Conservation (phyloP, 73 alveolate species). For the Paramecium tetraurelia region DNA sequence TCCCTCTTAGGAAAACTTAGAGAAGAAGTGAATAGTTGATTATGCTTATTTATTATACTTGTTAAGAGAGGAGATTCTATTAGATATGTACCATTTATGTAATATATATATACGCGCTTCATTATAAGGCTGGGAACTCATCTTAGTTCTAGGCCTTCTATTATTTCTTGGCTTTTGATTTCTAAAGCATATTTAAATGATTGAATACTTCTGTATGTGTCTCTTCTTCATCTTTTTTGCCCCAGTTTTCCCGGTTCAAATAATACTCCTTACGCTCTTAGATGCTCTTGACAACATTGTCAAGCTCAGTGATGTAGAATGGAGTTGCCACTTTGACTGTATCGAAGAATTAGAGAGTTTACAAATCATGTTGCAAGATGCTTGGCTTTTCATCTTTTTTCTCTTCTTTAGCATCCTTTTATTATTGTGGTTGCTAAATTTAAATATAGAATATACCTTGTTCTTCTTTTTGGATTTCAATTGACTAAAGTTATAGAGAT, state of each 20-base stretch:
- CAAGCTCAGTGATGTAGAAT: neutral
- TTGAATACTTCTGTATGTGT: neutral
- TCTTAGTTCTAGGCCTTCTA: conserved; percentile 25
- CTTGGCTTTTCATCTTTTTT: neutral
- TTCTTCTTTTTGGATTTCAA: neutral
- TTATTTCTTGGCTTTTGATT: neutral
- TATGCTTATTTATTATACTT: neutral
- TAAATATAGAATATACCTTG: neutral
- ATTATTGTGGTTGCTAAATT: neutral
- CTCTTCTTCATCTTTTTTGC: neutral
- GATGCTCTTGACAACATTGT: neutral
- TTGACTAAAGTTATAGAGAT: neutral
- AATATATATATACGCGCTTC: conserved; percentile 17
- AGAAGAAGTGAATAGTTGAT: neutral
- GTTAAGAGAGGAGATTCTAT: neutral
- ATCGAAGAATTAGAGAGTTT: conserved; percentile 34
- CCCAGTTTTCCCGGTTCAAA: conserved; percentile 28
- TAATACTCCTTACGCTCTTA: conserved; percentile 7
- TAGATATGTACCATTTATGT: conserved; percentile 14
- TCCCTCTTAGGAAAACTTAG: neutral
- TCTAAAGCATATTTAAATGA: neutral
- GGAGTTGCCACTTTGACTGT: conserved; percentile 30
- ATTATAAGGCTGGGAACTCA: conserved; percentile 42
- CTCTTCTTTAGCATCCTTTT: neutral
- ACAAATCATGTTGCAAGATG: neutral